phyloP scores from a whole-genome alignment of 2,329 filamentous ascomycete species.

The Graphium sp. region DNA sequence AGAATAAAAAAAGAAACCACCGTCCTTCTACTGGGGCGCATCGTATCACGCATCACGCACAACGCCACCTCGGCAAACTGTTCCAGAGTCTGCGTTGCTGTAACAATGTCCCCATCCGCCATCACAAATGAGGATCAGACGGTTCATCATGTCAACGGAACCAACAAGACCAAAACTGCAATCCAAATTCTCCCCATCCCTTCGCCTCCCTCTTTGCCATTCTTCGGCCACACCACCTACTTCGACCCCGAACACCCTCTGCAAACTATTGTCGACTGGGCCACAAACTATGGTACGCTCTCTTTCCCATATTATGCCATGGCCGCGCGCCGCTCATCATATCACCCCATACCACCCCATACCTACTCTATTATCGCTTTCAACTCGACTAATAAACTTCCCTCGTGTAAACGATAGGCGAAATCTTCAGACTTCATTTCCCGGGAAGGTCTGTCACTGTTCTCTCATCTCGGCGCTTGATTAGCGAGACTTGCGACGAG shows the following conservation, averaged over 20 bases:
- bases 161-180: constrained; percentile 6
- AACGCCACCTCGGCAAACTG: no score
- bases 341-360: neutral
- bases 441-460: constrained; percentile 29
- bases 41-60: no score
- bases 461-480: constrained; percentile 32
- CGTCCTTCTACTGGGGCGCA: no score
- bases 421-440: constrained; percentile 41
- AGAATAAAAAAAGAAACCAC: no score
- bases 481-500: constrained; percentile 50
- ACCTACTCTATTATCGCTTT: neutral
- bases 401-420: constrained; percentile 20
- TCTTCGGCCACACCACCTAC: constrained; percentile 49
- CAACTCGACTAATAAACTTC: neutral
- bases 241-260: constrained; percentile 42
- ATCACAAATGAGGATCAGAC: no score
- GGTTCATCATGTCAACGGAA: no score
- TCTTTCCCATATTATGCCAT: no score
- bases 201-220: constrained; percentile 42
- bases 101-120: no score
- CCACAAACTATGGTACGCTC: constrained; percentile 45
- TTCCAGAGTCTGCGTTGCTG: no score
- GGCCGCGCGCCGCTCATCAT: no score
- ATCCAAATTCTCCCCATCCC: constrained; percentile 37
- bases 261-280: constrained; percentile 35